A percentile compares a stretch with the other conserved stretches of the same genome.
phyloP scores from a whole-genome alignment of 176 grass and related monocot species.

The Pontederia paniculata region DNA sequence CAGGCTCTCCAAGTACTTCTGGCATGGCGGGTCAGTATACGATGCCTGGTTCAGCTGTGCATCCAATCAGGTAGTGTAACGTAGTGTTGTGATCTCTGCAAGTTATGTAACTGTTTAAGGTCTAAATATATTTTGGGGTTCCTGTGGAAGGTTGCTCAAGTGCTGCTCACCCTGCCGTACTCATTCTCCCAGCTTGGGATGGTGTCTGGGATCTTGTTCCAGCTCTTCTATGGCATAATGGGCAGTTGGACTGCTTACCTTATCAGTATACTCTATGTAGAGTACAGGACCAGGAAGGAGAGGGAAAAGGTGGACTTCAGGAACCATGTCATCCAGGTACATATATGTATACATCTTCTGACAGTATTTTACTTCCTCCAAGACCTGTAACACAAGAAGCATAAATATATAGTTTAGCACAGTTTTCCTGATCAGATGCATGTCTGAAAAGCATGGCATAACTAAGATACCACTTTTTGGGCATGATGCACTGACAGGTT shows the following conservation, averaged over 20 bases:
- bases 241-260: constrained; percentile 94
- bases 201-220: constrained; percentile 54
- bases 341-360: neutral
- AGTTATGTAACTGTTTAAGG: too few relatives aligned
- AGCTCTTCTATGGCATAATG: constrained; percentile 88
- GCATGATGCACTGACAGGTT: too few relatives aligned
- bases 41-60: constrained; percentile 99
- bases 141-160: constrained; percentile 60
- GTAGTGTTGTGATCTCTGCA: neutral
- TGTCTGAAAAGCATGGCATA: too few relatives aligned
- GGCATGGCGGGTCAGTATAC: constrained; percentile 81
- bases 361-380: too few relatives aligned
- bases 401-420: neutral
- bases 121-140: too few relatives aligned
- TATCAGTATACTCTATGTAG: constrained; percentile 84
- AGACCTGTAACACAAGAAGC: neutral
- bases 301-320: constrained; percentile 83
- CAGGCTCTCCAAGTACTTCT: constrained; percentile 54
- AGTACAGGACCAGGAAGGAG: constrained; percentile 82
- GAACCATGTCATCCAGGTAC: constrained; percentile 88
- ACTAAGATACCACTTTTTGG: too few relatives aligned
- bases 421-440: too few relatives aligned
- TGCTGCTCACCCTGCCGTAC: constrained; percentile 96
- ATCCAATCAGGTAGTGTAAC: constrained; percentile 59
- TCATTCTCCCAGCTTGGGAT: constrained; percentile 96